Base-by-base conservation (phyloP, 2,329 filamentous ascomycete genomes). In the Samsoniella hepiali region DNA sequence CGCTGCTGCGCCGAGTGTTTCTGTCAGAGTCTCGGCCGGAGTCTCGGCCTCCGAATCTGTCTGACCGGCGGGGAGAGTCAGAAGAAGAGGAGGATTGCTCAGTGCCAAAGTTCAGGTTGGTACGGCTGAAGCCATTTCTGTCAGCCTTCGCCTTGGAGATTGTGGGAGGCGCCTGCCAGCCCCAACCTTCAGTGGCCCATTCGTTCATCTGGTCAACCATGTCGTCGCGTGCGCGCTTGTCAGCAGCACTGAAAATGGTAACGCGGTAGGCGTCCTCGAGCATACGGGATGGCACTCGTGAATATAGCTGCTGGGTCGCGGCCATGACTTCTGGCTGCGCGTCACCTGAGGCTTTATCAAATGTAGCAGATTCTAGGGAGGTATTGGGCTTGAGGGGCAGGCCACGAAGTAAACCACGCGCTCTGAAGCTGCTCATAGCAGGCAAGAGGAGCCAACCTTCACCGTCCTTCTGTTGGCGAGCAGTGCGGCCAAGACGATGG, bases 401-500 rank as follows among this genome's bases (percentile, higher is more conserved):
- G 4, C 81, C 81, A 5, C 75, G 72, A 60, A 93, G 81, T 55
- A 84, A 77, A 10, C 71, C 69, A 51, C 83, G 79, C 3, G 84
- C 78, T 51, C 77, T 73, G 0, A 67, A 22, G 7, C 82, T 72
- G 68, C 91, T 88, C 15, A 79, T 70, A 11, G 84, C 74, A 1
- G 85, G 78, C 1, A 91, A 66, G 54, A 94, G 74, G 40, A 93
- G 74, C 82, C 85, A 91, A 63, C 88, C 90, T 70, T 91, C 81
- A 51, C 91, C 91, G 68, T 86, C 81, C 73, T 91, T 90, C 65
- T 87, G 86, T 34, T 90, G 90, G 70, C 91, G 88, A 63, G 83
- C 91, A 9, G 91, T 94, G 66, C 91, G 89, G 59, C 90, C 90
- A 49, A 93, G 79, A 64, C 90, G 86, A 75, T 93, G 90, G 64